Evolutionary conservation across 192 early-diverging fungal genomes (phyloP).

Genomic region (Podila clonocystis): DNA sequence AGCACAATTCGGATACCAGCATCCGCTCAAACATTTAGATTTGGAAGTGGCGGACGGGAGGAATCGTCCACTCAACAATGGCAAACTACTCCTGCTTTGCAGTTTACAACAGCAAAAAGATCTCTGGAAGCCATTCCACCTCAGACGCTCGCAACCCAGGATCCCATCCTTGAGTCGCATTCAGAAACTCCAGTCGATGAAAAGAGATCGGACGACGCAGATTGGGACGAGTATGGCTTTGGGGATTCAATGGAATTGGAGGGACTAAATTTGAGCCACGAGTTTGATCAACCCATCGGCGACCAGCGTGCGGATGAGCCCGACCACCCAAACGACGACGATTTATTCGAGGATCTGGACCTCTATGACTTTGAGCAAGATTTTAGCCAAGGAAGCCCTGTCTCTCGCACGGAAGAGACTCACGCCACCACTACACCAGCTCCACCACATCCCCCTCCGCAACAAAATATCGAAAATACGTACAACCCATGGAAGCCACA

Average conservation of each 20-base stretch:
- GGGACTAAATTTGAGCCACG: background rate
- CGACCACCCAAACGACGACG: background rate
- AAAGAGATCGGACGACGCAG: background rate
- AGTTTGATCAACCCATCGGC: background rate
- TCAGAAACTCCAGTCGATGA: background rate
- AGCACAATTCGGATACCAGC: slow-evolving; percentile 31
- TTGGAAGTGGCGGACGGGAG: background rate
- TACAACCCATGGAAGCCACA: background rate
- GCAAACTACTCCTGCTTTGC: background rate
- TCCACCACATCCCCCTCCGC: background rate
- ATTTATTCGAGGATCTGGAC: background rate
- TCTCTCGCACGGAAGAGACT: background rate
- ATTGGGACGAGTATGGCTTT: background rate
- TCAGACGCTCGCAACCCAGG: background rate
- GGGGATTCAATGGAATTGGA: background rate
- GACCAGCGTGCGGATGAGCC: background rate
- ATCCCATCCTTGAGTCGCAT: background rate
- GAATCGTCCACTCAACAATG: slow-evolving; percentile 5
- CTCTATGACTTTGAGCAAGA: background rate
- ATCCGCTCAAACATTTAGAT: slow-evolving; percentile 18
- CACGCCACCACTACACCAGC: background rate
- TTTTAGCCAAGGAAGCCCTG: background rate
- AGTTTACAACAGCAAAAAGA: background rate
- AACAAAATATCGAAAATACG: background rate
- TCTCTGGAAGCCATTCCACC: too few species aligned